Base-by-base conservation (phyloP, 2,329 filamentous ascomycete species). In the Cladosporium sphaerospermum region DNA sequence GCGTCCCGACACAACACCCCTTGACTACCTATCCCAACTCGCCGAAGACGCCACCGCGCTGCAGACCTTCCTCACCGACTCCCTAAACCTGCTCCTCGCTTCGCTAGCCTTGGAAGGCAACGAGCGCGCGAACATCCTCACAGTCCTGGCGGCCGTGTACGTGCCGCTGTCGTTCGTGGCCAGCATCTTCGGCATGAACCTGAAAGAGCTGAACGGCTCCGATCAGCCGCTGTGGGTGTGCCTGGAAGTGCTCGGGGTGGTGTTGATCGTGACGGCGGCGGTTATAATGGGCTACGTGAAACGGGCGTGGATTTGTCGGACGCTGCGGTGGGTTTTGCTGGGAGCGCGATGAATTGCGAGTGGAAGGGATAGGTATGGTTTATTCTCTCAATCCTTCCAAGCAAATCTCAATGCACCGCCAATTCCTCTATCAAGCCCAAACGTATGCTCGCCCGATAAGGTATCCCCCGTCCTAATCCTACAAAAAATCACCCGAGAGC, bases 171-270 rank as follows among this genome's bases (percentile, higher is more conserved):
- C 57, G 1, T 60, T 63, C 39, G 59, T 62, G 4, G 60, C 61
- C 3, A 47, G 60, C 4, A 55, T 63, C n/a, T 61, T 60, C 36
- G 59, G 61, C 3, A 62, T 62, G 59, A 63, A 63, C 45, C 39
- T 63, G 9, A 48, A 54, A 33, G 59, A 61, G 55, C 59, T 62
- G 42, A 62, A 60, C 40, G 54, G 44, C 18, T 57, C 57, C 40
- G 37, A 40, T n/a, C 40, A 53, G 9, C 47, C 47, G n/a, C 14
- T 57, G 3, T 57, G 54, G 56, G 41, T 55, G 5, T 52, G 52
- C 31, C 37, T 56, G 11, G 54, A 43, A 5, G 45, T 46, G 7
- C 14, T 57, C 9, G 48, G 28, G 3, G 53, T 50, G 16, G 33
- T 54, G 10, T 13, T 54, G 18, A 13, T 50, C 3, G 23, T 37